These are phyloP conservation scores for Ustilago tritici DNA, from an alignment of 1,284 basidiomycete species.

Conservation along the genomic window DNA sequence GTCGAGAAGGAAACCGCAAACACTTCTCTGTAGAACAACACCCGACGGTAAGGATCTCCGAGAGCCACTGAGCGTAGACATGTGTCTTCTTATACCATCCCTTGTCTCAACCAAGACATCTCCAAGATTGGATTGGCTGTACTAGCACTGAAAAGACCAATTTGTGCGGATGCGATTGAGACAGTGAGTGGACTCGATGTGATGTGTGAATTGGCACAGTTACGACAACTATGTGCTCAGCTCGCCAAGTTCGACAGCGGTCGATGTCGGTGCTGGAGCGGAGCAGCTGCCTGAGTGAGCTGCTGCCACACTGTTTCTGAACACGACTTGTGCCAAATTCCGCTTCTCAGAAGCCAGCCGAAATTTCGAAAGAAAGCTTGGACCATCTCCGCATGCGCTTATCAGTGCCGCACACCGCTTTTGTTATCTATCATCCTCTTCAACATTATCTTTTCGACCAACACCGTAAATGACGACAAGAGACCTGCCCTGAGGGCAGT, in stretches of 20 bases:
- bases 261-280: not conserved
- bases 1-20: not conserved
- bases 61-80: not conserved
- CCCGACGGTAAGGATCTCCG: not conserved
- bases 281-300: conserved; percentile 5
- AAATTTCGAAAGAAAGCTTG: conserved; percentile 22
- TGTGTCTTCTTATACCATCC: not conserved
- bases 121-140: too few relatives aligned
- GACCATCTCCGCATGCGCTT: conserved; percentile 17
- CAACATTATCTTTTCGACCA: not conserved
- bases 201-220: too few relatives aligned
- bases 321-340: conserved; percentile 1
- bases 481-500: conserved; percentile 18
- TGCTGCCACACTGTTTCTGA: not conserved
- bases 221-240: too few relatives aligned
- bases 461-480: conserved; percentile 1
- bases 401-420: conserved; percentile 6
- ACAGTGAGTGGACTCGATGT: too few relatives aligned
- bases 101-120: too few relatives aligned
- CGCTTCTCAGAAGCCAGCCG: conserved; percentile 7
- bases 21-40: conserved; percentile 11
- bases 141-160: too few relatives aligned
- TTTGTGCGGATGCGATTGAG: too few relatives aligned
- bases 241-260: conserved; percentile 11
- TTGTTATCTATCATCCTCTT: not conserved